phyloP scores from a whole-genome alignment of 257 asterid genomes.

The Petunia secreta region DNA sequence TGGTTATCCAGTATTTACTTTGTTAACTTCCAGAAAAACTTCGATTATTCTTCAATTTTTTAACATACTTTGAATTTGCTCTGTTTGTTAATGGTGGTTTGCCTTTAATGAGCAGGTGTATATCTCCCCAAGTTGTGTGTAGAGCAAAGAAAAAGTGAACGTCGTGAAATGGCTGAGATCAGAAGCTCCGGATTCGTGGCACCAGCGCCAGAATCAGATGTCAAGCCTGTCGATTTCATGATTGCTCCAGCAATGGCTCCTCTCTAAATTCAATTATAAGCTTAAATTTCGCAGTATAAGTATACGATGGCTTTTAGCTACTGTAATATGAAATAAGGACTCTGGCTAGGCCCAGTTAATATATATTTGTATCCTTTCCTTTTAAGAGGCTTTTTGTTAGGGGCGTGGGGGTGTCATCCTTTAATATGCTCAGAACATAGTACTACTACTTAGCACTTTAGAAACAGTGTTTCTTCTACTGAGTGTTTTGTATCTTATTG shows the following conservation, averaged over 20 bases:
- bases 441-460: too few relatives aligned
- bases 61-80: background rate
- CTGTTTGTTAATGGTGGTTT: background rate
- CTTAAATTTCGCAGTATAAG: background rate
- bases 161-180: conserved; percentile 68
- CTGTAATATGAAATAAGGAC: background rate
- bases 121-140: conserved; percentile 75
- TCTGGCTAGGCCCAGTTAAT: background rate
- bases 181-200: conserved; percentile 63
- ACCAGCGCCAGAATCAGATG: conserved; percentile 48
- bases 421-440: too few relatives aligned
- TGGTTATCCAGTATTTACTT: too few relatives aligned
- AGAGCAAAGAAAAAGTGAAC: conserved; percentile 38
- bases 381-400: too few relatives aligned
- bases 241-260: conserved; percentile 53
- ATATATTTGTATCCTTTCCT: background rate
- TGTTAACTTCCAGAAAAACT: too few relatives aligned
- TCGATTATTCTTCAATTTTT: too few relatives aligned
- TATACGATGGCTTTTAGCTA: background rate
- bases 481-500: background rate
- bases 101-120: conserved; percentile 40
- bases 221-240: conserved; percentile 17
- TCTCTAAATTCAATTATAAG: background rate
- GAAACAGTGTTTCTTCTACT: too few relatives aligned
- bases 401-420: background rate